These are phyloP conservation scores for Amaranthus palmeri DNA, from an alignment of 148 eudicot genomes.

Conservation along the genomic window DNA sequence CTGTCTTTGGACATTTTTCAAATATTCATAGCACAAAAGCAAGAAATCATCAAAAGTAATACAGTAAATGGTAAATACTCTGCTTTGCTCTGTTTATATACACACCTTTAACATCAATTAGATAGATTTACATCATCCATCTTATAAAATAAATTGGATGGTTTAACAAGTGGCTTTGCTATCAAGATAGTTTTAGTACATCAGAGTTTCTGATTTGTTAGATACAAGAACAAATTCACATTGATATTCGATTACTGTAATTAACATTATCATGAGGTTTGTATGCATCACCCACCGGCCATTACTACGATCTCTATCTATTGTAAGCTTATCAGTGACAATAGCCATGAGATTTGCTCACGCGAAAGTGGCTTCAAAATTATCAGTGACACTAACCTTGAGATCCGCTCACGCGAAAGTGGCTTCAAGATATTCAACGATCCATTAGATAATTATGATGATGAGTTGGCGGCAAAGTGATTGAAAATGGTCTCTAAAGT, in stretches of 20 bases:
- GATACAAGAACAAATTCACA: background rate
- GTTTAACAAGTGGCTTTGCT: background rate
- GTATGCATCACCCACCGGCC: too few relatives aligned
- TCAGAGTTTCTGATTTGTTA: background rate
- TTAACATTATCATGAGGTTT: too few relatives aligned
- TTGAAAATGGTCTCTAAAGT: slow-evolving; percentile 94
- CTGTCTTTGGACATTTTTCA: too few relatives aligned
- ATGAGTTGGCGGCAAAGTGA: slow-evolving; percentile 83
- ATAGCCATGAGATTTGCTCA: background rate
- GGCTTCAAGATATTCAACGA: slow-evolving; percentile 1
- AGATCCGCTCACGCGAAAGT: background rate
- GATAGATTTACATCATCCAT: background rate
- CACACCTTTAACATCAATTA: background rate
- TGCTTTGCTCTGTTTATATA: too few relatives aligned
- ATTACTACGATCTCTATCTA: too few relatives aligned
- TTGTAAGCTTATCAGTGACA: too few relatives aligned
- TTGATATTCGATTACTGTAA: background rate
- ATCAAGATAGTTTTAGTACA: background rate
- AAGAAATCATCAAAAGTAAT: too few relatives aligned
- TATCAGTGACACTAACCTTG: slow-evolving; percentile 6
- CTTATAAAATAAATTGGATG: background rate
- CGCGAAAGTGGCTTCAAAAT: background rate
- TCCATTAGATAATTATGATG: slow-evolving; percentile 15
- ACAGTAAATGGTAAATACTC: too few relatives aligned
- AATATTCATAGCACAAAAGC: too few relatives aligned